A percentile compares a stretch with the other conserved stretches of the same genome.
phyloP scores from a whole-genome alignment of 805 yeast species.

The Yarrowia bubula region DNA sequence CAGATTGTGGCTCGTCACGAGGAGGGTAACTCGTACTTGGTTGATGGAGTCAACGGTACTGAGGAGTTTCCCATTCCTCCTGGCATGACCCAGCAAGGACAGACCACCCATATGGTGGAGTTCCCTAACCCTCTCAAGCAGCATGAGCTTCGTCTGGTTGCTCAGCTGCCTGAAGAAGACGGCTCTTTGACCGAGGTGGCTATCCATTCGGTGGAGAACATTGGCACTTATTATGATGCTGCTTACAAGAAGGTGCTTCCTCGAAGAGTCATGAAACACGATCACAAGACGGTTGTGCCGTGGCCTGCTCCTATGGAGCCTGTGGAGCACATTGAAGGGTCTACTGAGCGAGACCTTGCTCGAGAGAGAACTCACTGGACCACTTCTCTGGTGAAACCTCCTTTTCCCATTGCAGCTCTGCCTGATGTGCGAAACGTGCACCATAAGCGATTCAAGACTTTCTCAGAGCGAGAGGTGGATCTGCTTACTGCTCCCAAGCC shows the following conservation, averaged over 20 bases:
- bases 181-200: conserved; percentile 70
- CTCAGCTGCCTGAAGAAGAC: conserved; percentile 63
- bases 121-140: conserved; percentile 63
- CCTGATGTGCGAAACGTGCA: conserved; percentile 85
- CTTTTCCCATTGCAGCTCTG: conserved; percentile 72
- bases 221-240: conserved; percentile 70
- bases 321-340: conserved; percentile 44
- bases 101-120: conserved; percentile 65
- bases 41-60: conserved; percentile 68
- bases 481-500: conserved; percentile 66
- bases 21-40: conserved; percentile 59
- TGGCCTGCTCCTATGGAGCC: conserved; percentile 75
- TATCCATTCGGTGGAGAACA: conserved; percentile 67
- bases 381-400: conserved; percentile 63
- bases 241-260: conserved; percentile 73
- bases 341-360: conserved; percentile 45
- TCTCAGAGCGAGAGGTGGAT: conserved; percentile 62
- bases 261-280: conserved; percentile 69
- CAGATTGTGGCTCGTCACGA: conserved; percentile 58
- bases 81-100: conserved; percentile 68
- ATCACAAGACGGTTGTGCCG: conserved; percentile 65
- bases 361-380: conserved; percentile 74
- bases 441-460: conserved; percentile 69
- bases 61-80: conserved; percentile 67
- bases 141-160: conserved; percentile 68